Evolutionary conservation across 1,139 yeast species (phyloP), one percentile per base, ranked within the genome.

Genomic region (Candida sanyaensis): DNA sequence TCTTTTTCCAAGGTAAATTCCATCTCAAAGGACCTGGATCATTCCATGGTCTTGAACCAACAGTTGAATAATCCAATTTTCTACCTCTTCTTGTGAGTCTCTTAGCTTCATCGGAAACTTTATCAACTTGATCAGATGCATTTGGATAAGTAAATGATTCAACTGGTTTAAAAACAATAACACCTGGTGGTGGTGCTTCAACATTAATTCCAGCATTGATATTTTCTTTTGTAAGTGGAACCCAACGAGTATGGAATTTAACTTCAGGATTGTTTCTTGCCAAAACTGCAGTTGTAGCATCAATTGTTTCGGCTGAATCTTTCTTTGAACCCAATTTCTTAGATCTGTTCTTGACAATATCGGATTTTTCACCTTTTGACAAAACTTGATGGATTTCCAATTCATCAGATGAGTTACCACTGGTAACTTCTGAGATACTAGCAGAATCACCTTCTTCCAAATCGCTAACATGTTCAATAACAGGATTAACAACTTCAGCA

Each of bases 1-100:
- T 57, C 50, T 65, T 63, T 42, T 58, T 46, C 55, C 68, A 69
- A 32, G 75, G 74, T 37, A 66, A 55, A 37, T 59, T 73, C 73
- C 71, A 72, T 51, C 53, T 62, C 56, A 78, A 71, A 43, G 87
- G 88, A 54, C 96, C 96, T 26, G 91, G 92, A 59, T 90, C 95
- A 63, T 91, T 91, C 96, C 97, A 92, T 21, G 96, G 92, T 55
- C 93, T 80, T 45, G 87, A 88, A 27, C 90, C 88, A 37, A 81
- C 77, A 44, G 74, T 71, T 17, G 71, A 62, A 43, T 63, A 68
- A 38, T 66, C 64, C 45, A 71, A 65, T 24, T 80, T 69, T 46
- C 75, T 75, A 26, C 92, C 92, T 48, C 88, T 78, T 56, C 78
- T 77, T 1, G 96, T 89, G 12, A 64, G 50, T 36, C 69, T 65